A percentile compares a stretch with the other conserved stretches of the same genome.
phyloP scores from a whole-genome alignment of 208 protist genomes.

The Leishmania martiniquensis region DNA sequence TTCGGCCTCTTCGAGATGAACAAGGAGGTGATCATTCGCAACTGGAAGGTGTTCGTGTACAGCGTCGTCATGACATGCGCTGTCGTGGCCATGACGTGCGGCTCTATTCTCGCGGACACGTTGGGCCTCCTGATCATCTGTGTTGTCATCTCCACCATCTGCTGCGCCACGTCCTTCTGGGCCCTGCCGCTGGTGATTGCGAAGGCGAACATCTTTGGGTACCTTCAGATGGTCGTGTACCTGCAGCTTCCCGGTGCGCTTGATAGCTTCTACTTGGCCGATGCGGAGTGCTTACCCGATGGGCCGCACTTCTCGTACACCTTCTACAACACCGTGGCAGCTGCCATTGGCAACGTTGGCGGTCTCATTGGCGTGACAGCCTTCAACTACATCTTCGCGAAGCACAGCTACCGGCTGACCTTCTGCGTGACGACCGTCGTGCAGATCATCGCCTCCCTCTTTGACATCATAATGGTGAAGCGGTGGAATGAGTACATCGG shows the following conservation, averaged over 20 bases:
- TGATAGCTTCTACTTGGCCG: constrained; percentile 56
- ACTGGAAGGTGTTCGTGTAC: constrained; percentile 62
- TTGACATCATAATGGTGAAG: constrained; percentile 79
- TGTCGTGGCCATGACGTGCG: constrained; percentile 42
- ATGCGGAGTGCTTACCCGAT: constrained; percentile 36
- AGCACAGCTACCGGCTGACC: constrained; percentile 51
- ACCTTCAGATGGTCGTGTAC: constrained; percentile 52
- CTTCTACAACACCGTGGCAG: constrained; percentile 61
- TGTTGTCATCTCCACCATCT: constrained; percentile 30
- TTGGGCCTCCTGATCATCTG: constrained; percentile 34
- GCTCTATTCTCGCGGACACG: constrained; percentile 39
- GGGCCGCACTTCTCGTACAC: constrained; percentile 65
- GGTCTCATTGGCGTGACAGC: constrained; percentile 47
- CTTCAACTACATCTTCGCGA: constrained; percentile 67
- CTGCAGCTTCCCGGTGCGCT: constrained; percentile 59
- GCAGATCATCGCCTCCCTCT: constrained; percentile 48
- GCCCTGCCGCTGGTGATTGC: constrained; percentile 56
- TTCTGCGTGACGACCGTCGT: constrained; percentile 57
- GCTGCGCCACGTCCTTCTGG: constrained; percentile 55
- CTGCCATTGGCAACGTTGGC: constrained; percentile 45
- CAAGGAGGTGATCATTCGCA: constrained; percentile 45
- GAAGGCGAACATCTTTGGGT: constrained; percentile 62
- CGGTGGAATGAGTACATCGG: constrained; percentile 66
- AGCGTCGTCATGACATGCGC: constrained; percentile 46
- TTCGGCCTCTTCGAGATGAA: constrained; percentile 64